phyloP scores from a whole-genome alignment of 2,329 filamentous ascomycete species.

The Pestalotiopsis sp. region DNA sequence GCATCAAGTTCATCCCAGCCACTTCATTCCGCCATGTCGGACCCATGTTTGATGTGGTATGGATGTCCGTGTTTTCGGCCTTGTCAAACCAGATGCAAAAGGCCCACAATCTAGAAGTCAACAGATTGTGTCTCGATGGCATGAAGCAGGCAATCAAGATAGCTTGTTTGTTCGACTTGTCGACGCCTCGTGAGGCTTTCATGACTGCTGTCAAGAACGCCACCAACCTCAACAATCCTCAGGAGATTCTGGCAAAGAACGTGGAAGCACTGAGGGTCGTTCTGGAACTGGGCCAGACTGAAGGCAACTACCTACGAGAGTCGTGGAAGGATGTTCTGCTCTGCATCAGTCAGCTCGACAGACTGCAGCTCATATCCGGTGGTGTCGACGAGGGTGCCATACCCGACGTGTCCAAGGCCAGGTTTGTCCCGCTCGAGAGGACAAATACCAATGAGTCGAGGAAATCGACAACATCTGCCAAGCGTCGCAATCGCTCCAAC shows the following conservation, averaged over 20 bases:
- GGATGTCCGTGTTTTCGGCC: slow-evolving; percentile 98
- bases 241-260: slow-evolving; percentile 94
- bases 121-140: slow-evolving; percentile 90
- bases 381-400: slow-evolving; percentile 91
- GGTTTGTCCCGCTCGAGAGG: slow-evolving; percentile 64
- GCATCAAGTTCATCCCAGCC: slow-evolving; percentile 82
- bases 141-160: slow-evolving; percentile 93
- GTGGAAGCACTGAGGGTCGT: slow-evolving; percentile 91
- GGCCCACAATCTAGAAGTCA: slow-evolving; percentile 87
- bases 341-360: slow-evolving; percentile 92
- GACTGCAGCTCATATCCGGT: slow-evolving; percentile 90
- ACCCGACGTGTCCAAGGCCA: slow-evolving; percentile 85
- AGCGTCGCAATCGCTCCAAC: slow-evolving; percentile 51
- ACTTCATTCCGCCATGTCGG: slow-evolving; percentile 94
- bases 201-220: slow-evolving; percentile 90
- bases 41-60: slow-evolving; percentile 97
- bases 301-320: slow-evolving; percentile 83
- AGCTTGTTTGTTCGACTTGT: slow-evolving; percentile 87
- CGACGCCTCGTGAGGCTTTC: slow-evolving; percentile 93
- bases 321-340: slow-evolving; percentile 97
- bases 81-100: slow-evolving; percentile 93
- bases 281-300: slow-evolving; percentile 87
- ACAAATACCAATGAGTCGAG: slow-evolving; percentile 57
- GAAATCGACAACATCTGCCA: slow-evolving; percentile 65
- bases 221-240: slow-evolving; percentile 92